Evolutionary conservation across 2,329 filamentous ascomycete genomes (phyloP).

Genomic region (Neofusicoccum laricinum): DNA sequence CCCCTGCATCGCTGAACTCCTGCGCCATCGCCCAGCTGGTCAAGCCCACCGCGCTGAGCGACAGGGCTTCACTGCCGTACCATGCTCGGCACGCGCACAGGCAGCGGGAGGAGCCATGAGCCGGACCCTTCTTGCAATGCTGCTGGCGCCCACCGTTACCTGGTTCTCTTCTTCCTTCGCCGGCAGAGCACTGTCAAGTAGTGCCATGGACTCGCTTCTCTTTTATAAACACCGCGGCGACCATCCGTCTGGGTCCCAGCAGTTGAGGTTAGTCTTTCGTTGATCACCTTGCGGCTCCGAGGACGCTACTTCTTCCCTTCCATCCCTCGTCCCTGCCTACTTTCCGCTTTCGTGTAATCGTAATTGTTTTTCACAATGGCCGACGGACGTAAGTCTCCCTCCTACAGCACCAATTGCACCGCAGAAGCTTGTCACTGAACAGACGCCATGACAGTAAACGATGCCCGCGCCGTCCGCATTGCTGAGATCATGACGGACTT

Average conservation of each 20-base stretch:
- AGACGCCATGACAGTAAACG: slow-evolving; percentile 50
- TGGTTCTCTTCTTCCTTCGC: not conserved
- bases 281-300: not conserved
- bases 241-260: not conserved
- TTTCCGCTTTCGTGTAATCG: not conserved
- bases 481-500: slow-evolving; percentile 65
- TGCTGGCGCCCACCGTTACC: not conserved
- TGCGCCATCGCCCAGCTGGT: slow-evolving; percentile 5
- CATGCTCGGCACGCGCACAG: slow-evolving; percentile 12
- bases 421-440: not conserved
- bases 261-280: slow-evolving; percentile 5
- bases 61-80: slow-evolving; percentile 7
- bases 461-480: slow-evolving; percentile 61
- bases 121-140: slow-evolving; percentile 12
- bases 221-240: not conserved
- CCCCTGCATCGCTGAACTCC: slow-evolving; percentile 13
- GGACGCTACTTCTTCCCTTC: not conserved
- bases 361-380: slow-evolving; percentile 43
- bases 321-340: not conserved
- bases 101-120: slow-evolving; percentile 15
- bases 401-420: not conserved
- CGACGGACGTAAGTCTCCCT: slow-evolving; percentile 53
- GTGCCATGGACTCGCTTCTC: not conserved
- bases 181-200: not conserved
- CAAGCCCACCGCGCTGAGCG: slow-evolving; percentile 5